phyloP scores from a whole-genome alignment of 1,284 basidiomycete genomes.

The Sparassis latifolia region DNA sequence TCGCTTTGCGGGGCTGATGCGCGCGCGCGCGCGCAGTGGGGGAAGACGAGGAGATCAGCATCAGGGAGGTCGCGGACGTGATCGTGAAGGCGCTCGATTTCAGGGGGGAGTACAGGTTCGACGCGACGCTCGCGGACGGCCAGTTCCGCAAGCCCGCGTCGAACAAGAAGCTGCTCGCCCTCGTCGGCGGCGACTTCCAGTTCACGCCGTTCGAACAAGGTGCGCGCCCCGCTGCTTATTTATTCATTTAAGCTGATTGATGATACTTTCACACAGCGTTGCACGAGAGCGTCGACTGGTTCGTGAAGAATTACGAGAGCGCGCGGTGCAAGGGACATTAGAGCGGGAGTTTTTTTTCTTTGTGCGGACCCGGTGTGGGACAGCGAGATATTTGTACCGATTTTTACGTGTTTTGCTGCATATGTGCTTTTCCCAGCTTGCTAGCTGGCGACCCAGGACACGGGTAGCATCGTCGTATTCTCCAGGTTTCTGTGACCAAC shows the following conservation, averaged over 20 bases:
- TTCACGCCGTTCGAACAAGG: slow-evolving; percentile 84
- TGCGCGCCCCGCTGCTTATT: slow-evolving; percentile 23
- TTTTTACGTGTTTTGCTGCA: too few species aligned
- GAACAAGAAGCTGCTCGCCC: slow-evolving; percentile 70
- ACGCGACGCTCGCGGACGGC: slow-evolving; percentile 69
- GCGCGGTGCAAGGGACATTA: slow-evolving; percentile 8
- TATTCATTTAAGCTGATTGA: slow-evolving; percentile 10
- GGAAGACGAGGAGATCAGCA: slow-evolving; percentile 86
- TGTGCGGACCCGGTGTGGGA: too few species aligned
- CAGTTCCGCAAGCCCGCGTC: slow-evolving; percentile 94
- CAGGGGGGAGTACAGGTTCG: slow-evolving; percentile 67
- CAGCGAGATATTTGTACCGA: too few species aligned
- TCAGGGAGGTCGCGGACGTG: slow-evolving; percentile 78
- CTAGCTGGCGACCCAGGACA: too few species aligned
- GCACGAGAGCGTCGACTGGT: slow-evolving; percentile 18
- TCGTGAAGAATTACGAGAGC: slow-evolving; percentile 17
- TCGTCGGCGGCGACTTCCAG: slow-evolving; percentile 66
- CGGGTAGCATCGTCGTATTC: too few species aligned
- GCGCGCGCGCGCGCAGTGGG: slow-evolving; percentile 45
- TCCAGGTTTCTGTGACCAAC: too few species aligned
- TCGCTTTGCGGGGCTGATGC: background rate
- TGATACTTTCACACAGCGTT: slow-evolving; percentile 15
- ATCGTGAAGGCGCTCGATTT: slow-evolving; percentile 78
- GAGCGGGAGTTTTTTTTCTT: background rate
- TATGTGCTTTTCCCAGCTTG: too few species aligned